Percentiles rank a stretch among this genome's conserved stretches.
Conservation (phyloP, 108 stramenopile species). For the Nitzschia sp. region DNA sequence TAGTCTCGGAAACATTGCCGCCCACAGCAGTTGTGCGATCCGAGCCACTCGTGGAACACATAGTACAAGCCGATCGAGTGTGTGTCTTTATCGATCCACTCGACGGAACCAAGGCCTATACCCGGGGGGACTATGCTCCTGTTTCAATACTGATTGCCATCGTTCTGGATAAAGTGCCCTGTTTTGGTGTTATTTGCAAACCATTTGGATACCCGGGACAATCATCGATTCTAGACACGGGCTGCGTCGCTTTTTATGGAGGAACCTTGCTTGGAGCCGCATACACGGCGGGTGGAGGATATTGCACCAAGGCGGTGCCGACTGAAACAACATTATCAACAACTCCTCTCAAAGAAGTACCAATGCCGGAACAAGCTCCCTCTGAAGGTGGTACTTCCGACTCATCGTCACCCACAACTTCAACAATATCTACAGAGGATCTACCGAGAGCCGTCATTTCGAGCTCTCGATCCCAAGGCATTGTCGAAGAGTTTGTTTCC, state of each 20-base stretch:
- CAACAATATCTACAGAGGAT: background rate
- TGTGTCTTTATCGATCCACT: slow-evolving; percentile 83
- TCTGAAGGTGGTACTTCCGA: background rate
- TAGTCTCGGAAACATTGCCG: background rate
- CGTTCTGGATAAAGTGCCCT: slow-evolving; percentile 47
- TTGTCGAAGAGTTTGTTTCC: slow-evolving; percentile 47
- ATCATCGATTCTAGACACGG: slow-evolving; percentile 40
- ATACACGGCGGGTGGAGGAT: slow-evolving; percentile 41
- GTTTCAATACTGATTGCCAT: slow-evolving; percentile 76
- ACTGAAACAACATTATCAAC: background rate
- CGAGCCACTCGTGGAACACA: background rate
- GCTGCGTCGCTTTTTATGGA: slow-evolving; percentile 56
- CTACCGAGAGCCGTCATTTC: slow-evolving; percentile 57
- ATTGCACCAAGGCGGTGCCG: background rate
- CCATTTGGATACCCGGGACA: slow-evolving; percentile 52
- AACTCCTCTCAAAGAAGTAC: slow-evolving; percentile 2
- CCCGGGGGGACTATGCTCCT: slow-evolving; percentile 61
- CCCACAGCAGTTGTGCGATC: background rate
- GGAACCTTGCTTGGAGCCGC: slow-evolving; percentile 49
- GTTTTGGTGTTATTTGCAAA: slow-evolving; percentile 68
- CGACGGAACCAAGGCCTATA: slow-evolving; percentile 82
- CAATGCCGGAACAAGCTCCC: background rate
- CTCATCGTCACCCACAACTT: background rate
- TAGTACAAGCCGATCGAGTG: slow-evolving; percentile 38
- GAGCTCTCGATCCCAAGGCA: slow-evolving; percentile 41